phyloP scores from a whole-genome alignment of 257 asterid genomes.

The Vinca minor region DNA sequence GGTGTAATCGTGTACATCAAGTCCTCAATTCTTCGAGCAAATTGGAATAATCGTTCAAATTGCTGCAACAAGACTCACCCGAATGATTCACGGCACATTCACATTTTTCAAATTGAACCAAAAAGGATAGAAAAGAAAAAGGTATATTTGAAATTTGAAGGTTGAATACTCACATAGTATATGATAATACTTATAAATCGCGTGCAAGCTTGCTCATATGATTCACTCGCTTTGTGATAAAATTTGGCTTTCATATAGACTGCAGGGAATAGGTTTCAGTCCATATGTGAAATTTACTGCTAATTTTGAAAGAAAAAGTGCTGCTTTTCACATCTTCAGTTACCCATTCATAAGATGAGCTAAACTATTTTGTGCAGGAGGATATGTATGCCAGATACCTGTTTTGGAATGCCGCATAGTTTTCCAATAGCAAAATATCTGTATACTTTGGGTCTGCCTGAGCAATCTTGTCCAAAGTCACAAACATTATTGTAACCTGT shows the following conservation, averaged over 20 bases:
- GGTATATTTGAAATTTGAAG: conserved; percentile 7
- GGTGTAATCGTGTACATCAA: conserved; percentile 49
- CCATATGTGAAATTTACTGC: conserved; percentile 20
- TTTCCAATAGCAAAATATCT: conserved; percentile 82
- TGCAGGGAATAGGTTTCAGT: conserved; percentile 33
- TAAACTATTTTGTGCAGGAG: background rate
- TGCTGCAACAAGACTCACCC: conserved; percentile 45
- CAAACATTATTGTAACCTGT: conserved; percentile 96
- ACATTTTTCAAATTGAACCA: conserved; percentile 8
- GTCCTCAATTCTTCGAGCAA: conserved; percentile 94
- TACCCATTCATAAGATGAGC: no score
- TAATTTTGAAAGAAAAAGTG: background rate
- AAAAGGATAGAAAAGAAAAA: conserved; percentile 10
- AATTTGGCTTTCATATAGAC: conserved; percentile 93
- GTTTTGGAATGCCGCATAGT: conserved; percentile 97
- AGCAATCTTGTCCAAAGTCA: conserved; percentile 86
- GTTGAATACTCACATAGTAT: conserved; percentile 52
- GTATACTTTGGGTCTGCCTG: conserved; percentile 74
- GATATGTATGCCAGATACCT: conserved; percentile 38
- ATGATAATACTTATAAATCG: conserved; percentile 81
- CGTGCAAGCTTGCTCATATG: conserved; percentile 85
- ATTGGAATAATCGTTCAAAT: conserved; percentile 85
- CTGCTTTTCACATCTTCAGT: background rate
- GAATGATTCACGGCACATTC: background rate
- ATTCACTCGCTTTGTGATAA: conserved; percentile 96